Conservation (phyloP, 495 filamentous ascomycete species). For the Filosporella fistucella region DNA sequence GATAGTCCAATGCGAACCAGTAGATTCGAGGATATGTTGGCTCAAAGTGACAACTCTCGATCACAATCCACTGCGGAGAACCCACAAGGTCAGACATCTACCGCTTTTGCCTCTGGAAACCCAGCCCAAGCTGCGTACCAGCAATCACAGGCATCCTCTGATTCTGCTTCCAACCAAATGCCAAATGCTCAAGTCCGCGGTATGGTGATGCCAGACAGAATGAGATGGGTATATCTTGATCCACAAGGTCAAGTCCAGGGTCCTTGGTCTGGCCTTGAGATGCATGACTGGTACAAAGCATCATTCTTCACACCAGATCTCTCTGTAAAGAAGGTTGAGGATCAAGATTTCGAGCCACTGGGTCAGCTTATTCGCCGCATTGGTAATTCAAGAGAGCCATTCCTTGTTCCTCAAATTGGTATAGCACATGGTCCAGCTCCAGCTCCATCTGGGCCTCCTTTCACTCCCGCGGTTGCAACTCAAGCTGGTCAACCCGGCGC, state of each 20-base stretch:
- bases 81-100: constrained; percentile 12
- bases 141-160: constrained; percentile 22
- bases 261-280: constrained; percentile 92
- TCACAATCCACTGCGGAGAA: constrained; percentile 19
- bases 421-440: constrained; percentile 76
- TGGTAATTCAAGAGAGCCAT: constrained; percentile 94
- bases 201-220: constrained; percentile 99
- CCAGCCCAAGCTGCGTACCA: constrained; percentile 21
- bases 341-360: constrained; percentile 90
- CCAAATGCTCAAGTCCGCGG: constrained; percentile 71
- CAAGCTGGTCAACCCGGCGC: constrained; percentile 44
- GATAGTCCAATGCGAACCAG: constrained; percentile 58
- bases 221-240: constrained; percentile 97
- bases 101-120: constrained; percentile 14
- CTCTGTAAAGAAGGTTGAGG: constrained; percentile 89
- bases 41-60: constrained; percentile 26
- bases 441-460: constrained; percentile 28
- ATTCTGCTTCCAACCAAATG: constrained; percentile 32
- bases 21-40: constrained; percentile 54
- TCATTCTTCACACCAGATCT: constrained; percentile 95
- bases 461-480: constrained; percentile 37
- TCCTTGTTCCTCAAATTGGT: constrained; percentile 94
- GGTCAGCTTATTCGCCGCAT: constrained; percentile 93
- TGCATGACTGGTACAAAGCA: constrained; percentile 99
- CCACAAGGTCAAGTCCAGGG: constrained; percentile 89